phyloP scores from a whole-genome alignment of 1,284 basidiomycete species.

The Sphagnurus paluster region DNA sequence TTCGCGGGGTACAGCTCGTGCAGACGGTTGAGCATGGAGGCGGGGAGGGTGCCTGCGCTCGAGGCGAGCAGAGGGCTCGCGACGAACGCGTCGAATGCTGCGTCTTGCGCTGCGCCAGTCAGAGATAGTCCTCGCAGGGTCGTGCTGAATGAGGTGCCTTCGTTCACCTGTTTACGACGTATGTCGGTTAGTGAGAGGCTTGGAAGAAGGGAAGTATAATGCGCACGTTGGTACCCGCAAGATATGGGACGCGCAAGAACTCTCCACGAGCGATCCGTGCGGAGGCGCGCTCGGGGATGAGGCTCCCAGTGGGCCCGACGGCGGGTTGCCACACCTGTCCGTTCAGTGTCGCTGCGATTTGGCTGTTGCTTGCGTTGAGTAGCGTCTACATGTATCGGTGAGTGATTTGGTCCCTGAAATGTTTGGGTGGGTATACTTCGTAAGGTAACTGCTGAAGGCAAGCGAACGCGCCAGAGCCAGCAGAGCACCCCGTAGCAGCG shows the following conservation, averaged over 20 bases:
- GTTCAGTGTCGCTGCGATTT: constrained; percentile 49
- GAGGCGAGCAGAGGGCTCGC: constrained; percentile 45
- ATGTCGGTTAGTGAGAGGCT: background rate
- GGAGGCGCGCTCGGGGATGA: constrained; percentile 50
- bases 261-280: constrained; percentile 45
- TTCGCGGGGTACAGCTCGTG: constrained; percentile 46
- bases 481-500: constrained; percentile 44
- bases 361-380: constrained; percentile 44
- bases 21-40: constrained; percentile 37
- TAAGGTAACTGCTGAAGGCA: constrained; percentile 53
- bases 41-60: constrained; percentile 47
- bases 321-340: constrained; percentile 59
- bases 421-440: constrained; percentile 31
- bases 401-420: background rate
- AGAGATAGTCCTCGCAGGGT: constrained; percentile 37
- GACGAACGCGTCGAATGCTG: constrained; percentile 46
- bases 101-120: constrained; percentile 35
- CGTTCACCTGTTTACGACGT: constrained; percentile 42
- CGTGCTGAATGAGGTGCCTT: constrained; percentile 46
- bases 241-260: constrained; percentile 54
- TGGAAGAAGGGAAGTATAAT: background rate
- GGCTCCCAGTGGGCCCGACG: constrained; percentile 52
- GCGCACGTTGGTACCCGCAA: constrained; percentile 56
- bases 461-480: constrained; percentile 39
- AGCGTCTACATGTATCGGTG: constrained; percentile 35